These are phyloP conservation scores for Globisporangium camurandrum DNA, from an alignment of 352 stramenopile species.

Conservation along the genomic window DNA sequence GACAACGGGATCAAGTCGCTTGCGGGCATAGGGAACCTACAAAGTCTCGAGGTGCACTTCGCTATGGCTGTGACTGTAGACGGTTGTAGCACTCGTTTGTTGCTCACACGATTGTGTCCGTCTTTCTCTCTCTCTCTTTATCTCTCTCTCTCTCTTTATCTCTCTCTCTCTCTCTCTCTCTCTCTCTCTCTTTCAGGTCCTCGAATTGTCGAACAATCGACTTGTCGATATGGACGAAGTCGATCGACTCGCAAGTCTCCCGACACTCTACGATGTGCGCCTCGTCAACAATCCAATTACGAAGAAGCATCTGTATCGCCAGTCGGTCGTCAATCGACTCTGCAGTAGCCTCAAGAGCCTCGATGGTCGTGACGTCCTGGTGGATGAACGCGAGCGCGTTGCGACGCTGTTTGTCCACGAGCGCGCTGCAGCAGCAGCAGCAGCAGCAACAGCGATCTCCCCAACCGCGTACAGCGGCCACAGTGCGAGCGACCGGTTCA, in stretches of 20 bases:
- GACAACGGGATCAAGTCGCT: slow-evolving; percentile 76
- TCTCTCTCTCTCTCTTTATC: background rate
- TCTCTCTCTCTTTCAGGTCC: slow-evolving; percentile 19
- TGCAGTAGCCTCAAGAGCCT: slow-evolving; percentile 40
- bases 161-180: background rate
- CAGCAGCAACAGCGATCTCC: slow-evolving; percentile 7
- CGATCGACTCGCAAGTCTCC: slow-evolving; percentile 47
- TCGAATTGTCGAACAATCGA: slow-evolving; percentile 77
- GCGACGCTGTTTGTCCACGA: slow-evolving; percentile 68
- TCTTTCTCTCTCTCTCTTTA: background rate
- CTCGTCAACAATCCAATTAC: slow-evolving; percentile 65
- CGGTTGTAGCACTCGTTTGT: no score
- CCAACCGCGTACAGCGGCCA: background rate
- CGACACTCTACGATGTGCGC: slow-evolving; percentile 57
- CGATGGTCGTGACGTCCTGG: slow-evolving; percentile 61
- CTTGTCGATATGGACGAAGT: slow-evolving; percentile 73
- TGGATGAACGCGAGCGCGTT: slow-evolving; percentile 70
- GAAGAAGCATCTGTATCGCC: slow-evolving; percentile 81
- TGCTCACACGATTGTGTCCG: no score
- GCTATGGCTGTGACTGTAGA: background rate
- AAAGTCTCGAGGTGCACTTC: slow-evolving; percentile 56
- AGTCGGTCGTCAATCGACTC: slow-evolving; percentile 56
- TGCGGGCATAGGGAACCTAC: slow-evolving; percentile 54
- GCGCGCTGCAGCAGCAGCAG: slow-evolving; percentile 25
- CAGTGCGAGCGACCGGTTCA: slow-evolving; percentile 18